Evolutionary conservation across 2,329 filamentous ascomycete species (phyloP), one percentile per base, ranked within the genome.

Genomic region (Orbilia javanica): DNA sequence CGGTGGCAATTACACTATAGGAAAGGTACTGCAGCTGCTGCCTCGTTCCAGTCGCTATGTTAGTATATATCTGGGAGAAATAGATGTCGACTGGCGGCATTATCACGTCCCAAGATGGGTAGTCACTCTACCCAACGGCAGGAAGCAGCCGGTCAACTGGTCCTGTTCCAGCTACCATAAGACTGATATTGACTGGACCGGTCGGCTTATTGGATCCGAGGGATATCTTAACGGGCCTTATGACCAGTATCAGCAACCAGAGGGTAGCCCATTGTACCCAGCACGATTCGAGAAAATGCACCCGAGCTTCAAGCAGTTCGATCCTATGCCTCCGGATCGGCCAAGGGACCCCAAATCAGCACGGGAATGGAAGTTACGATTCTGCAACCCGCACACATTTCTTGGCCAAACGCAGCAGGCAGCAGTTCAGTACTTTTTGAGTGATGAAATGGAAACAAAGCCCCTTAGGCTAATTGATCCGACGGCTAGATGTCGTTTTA

Each of bases 51-150:
- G 74, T 18, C 74, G 74, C 22, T 78, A 72, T 48, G 53, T 78
- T 36, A 50, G 67, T 25, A 78, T 78, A 18, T 78, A 78, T 22
- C 67, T 78, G 10, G 74, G 63, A 10, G 74, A 78, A 36, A 71
- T 78, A 50, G 67, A 78, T 20, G 62, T 69, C 53, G 74, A 78
- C 63, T 78, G 74, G 74, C 67, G 74, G 29, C 74, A 78, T 13
- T 78, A 78, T 34, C 36, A 55, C 20, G 67, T 78, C 44, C 74
- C 67, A n/a, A 67, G 62, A 67, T 78, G 74, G 74, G 74, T 78
- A 48, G 62, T 78, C 42, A 72, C 53, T 4, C 67, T 78, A 31
- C 74, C 74, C 6, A 78, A 60, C 31, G 63, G 74, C 44, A 78
- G 62, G 62, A 78, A 78, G 29, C 74, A 78, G 18, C 67, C 67